Conservation (phyloP, 352 stramenopile genomes). For the Pythium guiyangense region DNA sequence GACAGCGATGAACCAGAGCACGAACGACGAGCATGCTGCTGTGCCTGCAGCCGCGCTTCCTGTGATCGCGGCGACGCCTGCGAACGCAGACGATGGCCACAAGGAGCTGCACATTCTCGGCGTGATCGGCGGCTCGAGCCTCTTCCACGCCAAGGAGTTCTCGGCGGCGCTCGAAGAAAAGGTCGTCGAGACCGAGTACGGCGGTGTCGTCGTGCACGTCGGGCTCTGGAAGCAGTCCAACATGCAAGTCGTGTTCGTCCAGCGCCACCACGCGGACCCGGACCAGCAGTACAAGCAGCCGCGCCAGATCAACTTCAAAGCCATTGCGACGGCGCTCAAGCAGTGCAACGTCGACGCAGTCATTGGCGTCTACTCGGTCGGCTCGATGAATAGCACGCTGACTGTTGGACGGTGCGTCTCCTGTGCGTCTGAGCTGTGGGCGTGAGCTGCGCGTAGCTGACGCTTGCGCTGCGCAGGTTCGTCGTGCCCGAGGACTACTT, state of each 20-base stretch:
- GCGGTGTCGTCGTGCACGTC: constrained; percentile 54
- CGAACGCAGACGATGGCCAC: not conserved
- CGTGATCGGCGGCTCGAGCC: constrained; percentile 81
- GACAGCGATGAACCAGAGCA: not conserved
- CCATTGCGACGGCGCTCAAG: constrained; percentile 69
- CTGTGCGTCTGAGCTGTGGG: not conserved
- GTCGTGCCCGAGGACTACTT: constrained; percentile 88
- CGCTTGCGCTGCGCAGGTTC: constrained; percentile 22
- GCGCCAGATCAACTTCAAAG: constrained; percentile 83
- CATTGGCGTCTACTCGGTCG: constrained; percentile 85
- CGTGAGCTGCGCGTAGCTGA: not conserved
- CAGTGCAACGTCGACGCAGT: constrained; percentile 52
- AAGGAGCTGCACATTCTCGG: constrained; percentile 50
- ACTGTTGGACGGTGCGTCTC: constrained; percentile 29
- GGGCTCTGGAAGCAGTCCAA: constrained; percentile 38
- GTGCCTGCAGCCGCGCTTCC: not conserved
- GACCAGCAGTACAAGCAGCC: constrained; percentile 78
- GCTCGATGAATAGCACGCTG: constrained; percentile 68
- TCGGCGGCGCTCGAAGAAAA: constrained; percentile 43
- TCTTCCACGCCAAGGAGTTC: constrained; percentile 79
- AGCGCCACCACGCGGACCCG: constrained; percentile 78
- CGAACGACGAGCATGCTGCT: not conserved
- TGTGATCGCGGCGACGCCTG: not conserved
- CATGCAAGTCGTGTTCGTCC: constrained; percentile 77
- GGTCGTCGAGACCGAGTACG: constrained; percentile 62